Evolutionary conservation across 169 alveolate species (phyloP), one percentile per base, ranked within the genome.

Genomic region (Besnoitia besnoiti): DNA sequence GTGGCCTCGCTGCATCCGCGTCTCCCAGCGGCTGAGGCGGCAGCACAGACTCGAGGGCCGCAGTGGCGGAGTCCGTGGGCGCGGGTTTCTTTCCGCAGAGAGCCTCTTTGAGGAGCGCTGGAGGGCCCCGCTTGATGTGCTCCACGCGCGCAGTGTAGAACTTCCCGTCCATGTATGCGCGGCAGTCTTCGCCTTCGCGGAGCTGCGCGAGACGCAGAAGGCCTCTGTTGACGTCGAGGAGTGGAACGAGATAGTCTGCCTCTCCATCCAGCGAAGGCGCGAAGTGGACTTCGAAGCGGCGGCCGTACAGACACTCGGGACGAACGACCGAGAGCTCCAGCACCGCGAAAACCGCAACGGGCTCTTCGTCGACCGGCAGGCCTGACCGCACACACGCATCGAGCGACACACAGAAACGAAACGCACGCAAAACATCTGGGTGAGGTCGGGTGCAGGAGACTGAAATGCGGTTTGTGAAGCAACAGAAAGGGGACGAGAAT

Each of bases 301-400:
- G 55, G 44, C 91, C 91, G 44, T 73, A n/a, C 39, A 73, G 49
- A 39, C n/a, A 73, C 55, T 73, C 39, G 8, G 91, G 91, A 37
- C 80, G 67, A 82, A 85, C 27, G 37, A 85, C 82, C n/a, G 40
- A 35, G 61, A 85, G 40, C 80, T 85, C 91, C 21, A 85, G 44
- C 37, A 61, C 91, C 10, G 91, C 91, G 27, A 44, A 85, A 0
- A 85, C 51, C 84, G 51, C 59, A 4, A 59, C 35, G 0, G 91
- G 84, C 84, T 85, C 91, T 47, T 85, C 91, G 21, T n/a, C 91
- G 37, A 59, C 91, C 2, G 91, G 91, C 5, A 85, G 91, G 40
- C 91, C 91, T 85, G 89, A 30, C 19, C 40, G 39, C 19, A 35
- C 79, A 62, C 39, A 12, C 7, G 79, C 79, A 76, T 14, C 49